These are phyloP conservation scores for Euphorbia lathyris DNA, from an alignment of 345 rosid species.

Conservation along the genomic window DNA sequence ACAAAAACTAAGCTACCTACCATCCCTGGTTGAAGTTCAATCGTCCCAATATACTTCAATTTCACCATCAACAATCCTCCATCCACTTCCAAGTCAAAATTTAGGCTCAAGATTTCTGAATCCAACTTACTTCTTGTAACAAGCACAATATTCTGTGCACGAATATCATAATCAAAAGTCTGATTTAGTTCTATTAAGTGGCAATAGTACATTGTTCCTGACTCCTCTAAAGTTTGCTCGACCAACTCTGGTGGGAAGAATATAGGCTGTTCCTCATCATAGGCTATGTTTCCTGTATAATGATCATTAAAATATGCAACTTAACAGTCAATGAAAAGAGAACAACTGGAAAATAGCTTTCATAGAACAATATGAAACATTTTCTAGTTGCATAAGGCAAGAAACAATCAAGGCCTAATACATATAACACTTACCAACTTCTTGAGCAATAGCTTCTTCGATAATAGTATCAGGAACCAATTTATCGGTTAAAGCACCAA, in stretches of 20 bases:
- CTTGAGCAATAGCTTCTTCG: conserved; percentile 48
- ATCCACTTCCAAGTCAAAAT: conserved; percentile 51
- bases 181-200: conserved; percentile 55
- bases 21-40: conserved; percentile 38
- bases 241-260: conserved; percentile 77
- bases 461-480: conserved; percentile 70
- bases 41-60: conserved; percentile 45
- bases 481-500: conserved; percentile 75
- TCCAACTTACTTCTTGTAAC: conserved; percentile 48
- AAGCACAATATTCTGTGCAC: conserved; percentile 55
- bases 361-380: not conserved
- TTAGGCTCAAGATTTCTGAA: conserved; percentile 33
- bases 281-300: conserved; percentile 40
- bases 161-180: conserved; percentile 35
- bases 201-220: conserved; percentile 39
- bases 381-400: not conserved
- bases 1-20: conserved; percentile 25
- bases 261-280: conserved; percentile 54
- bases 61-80: conserved; percentile 47
- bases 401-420: not conserved
- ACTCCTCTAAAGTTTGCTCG: conserved; percentile 18
- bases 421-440: conserved; percentile 30
- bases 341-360: not conserved
- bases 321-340: not conserved
- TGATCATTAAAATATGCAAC: not conserved